Evolutionary conservation across 352 stramenopile genomes (phyloP), one percentile per base, ranked within the genome.

Genomic region (Aphanomyces cochlioides): DNA sequence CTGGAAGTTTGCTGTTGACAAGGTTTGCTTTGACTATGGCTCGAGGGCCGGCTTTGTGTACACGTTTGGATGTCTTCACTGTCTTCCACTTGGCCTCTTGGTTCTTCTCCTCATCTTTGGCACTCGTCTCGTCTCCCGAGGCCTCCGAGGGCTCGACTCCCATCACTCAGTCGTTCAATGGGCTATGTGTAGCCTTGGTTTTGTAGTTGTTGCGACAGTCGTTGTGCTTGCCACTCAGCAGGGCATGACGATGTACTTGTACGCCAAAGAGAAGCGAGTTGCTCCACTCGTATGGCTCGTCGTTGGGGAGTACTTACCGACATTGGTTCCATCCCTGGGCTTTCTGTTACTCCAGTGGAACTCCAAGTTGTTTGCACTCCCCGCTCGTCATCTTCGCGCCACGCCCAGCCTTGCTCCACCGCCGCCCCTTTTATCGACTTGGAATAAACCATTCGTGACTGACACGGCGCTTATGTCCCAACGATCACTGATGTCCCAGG

Each of bases 261-360:
- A 92, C 65, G 81, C 74, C 54, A 79, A 82, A 40, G 77, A 87
- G 40, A 83, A 74, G 75, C 83, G 65, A 28, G 84, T 94, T 59
- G 86, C 90, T 65, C 76, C 84, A 0, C 78, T 95, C 36, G 74
- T 90, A 13, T 95, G 87, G 87, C 92, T 93, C 72, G 73, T 83
- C 34, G 89, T 93, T 58, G 89, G 79, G 8, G 81, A 93, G 54
- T 95, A 84, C 82, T 74, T 93, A 19, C 85, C 84, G 21, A 93
- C 81, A 12, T 45, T 95, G 15, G 78, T 93, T 4, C 87, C 87
- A 36, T 81, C 85, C 3, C 79, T 86, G 17, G 87, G 84, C 0
- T 95, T 93, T 74, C 74, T 95, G 28, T 53, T 93, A 7, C 74
- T 95, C n/a, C 85, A 93, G 70, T 95, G 87, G 87, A 95, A 93